Conservation (phyloP, 2,329 filamentous ascomycete genomes). For the Colletotrichum salicis region DNA sequence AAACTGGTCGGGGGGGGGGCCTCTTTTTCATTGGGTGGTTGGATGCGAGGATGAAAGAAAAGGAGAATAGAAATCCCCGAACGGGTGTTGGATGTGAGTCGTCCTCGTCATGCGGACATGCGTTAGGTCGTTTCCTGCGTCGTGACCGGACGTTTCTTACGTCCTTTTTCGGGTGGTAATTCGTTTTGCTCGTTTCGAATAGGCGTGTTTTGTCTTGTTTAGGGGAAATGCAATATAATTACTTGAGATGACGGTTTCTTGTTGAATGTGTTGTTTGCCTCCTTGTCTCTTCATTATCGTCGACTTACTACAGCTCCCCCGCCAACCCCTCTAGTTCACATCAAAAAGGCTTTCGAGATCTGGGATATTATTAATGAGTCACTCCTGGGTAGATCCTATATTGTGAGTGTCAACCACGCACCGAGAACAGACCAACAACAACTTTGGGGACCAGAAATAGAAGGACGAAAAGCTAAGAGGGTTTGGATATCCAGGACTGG, state of each 20-base stretch:
- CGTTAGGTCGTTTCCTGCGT: neutral
- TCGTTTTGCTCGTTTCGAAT: neutral
- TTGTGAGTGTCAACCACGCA: neutral
- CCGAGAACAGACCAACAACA: neutral
- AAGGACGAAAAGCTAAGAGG: neutral
- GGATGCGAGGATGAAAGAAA: neutral
- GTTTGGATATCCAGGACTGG: neutral
- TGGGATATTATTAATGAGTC: too few species aligned
- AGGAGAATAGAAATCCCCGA: neutral
- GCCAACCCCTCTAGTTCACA: neutral
- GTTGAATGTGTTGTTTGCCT: neutral
- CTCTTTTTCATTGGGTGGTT: neutral
- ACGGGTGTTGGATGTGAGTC: neutral
- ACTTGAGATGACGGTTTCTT: neutral
- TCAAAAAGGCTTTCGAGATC: neutral
- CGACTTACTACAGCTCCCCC: too few species aligned
- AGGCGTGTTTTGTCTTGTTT: neutral
- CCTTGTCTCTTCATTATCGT: neutral
- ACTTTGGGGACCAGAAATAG: neutral
- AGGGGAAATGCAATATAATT: neutral
- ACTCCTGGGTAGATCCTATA: neutral
- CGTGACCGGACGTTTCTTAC: neutral
- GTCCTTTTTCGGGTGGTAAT: neutral
- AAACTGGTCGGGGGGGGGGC: neutral
- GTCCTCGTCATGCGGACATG: neutral